These are phyloP conservation scores for Neophaeococcomyces aloes DNA, from an alignment of 2,329 filamentous ascomycete genomes.

Conservation along the genomic window DNA sequence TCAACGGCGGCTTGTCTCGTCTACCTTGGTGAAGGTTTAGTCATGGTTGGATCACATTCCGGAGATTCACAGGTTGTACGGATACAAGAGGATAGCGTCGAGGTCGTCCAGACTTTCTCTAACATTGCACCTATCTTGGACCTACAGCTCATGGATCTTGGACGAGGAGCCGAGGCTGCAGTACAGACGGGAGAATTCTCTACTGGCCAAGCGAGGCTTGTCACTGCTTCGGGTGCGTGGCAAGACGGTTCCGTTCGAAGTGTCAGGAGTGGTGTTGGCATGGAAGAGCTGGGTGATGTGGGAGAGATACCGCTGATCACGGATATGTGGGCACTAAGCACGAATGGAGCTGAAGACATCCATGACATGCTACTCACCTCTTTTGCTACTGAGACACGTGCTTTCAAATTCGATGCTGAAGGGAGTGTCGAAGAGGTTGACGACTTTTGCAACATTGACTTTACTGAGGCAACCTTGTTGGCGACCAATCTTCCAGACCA, in stretches of 20 bases:
- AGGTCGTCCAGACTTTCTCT: constrained; percentile 61
- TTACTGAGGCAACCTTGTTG: constrained; percentile 63
- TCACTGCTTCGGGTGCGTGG: constrained; percentile 84
- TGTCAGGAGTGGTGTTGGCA: constrained; percentile 83
- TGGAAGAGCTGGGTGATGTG: constrained; percentile 76
- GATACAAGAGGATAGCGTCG: constrained; percentile 50
- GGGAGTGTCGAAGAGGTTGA: constrained; percentile 81
- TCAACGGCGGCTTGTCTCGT: constrained; percentile 69
- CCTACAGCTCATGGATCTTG: constrained; percentile 93
- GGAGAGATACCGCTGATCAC: constrained; percentile 66
- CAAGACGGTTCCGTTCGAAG: constrained; percentile 80
- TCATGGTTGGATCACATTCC: constrained; percentile 87
- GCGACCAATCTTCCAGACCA: constrained; percentile 54
- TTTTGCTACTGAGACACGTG: constrained; percentile 70
- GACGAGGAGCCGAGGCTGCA: constrained; percentile 66
- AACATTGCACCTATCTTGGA: constrained; percentile 91
- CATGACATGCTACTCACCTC: constrained; percentile 67
- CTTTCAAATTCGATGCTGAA: constrained; percentile 63
- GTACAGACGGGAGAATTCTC: constrained; percentile 76
- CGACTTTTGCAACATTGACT: constrained; percentile 57
- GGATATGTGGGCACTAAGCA: constrained; percentile 59
- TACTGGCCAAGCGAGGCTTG: constrained; percentile 84
- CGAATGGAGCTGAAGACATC: constrained; percentile 39
- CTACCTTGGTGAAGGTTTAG: constrained; percentile 59
- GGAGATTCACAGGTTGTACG: constrained; percentile 79